Evolutionary conservation across 2,329 filamentous ascomycete genomes (phyloP).

Genomic region (Pseudocercospora fijiensis): DNA sequence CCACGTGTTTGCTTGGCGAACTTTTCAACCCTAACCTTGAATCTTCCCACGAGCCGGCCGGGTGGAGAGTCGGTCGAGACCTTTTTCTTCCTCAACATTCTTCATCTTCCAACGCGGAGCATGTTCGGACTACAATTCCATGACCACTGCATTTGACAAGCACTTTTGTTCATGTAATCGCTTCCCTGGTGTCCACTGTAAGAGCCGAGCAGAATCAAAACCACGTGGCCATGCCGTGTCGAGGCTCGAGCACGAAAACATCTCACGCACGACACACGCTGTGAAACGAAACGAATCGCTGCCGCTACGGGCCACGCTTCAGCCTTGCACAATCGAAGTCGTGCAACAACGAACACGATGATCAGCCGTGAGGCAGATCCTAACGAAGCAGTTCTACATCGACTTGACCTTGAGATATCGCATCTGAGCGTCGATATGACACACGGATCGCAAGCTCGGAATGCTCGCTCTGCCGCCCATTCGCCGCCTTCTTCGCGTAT

Average conservation of each 20-base stretch:
- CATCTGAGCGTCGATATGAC: conserved; percentile 38
- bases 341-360: background rate
- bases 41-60: background rate
- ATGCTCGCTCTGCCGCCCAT: conserved; percentile 30
- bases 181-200: background rate
- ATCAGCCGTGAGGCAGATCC: conserved; percentile 2
- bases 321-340: background rate
- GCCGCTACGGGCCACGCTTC: background rate
- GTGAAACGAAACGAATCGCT: background rate
- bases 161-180: too few species aligned
- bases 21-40: background rate
- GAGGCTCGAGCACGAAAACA: background rate
- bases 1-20: conserved; percentile 7
- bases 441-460: conserved; percentile 37
- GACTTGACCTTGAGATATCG: background rate
- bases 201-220: background rate
- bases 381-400: background rate
- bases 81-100: background rate
- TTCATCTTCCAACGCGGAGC: background rate
- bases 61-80: background rate
- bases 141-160: background rate
- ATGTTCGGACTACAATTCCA: background rate
- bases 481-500: conserved; percentile 32
- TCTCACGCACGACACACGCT: background rate
- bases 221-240: background rate